phyloP scores from a whole-genome alignment of 305 asterid species.

The Fraxinus sp. region DNA sequence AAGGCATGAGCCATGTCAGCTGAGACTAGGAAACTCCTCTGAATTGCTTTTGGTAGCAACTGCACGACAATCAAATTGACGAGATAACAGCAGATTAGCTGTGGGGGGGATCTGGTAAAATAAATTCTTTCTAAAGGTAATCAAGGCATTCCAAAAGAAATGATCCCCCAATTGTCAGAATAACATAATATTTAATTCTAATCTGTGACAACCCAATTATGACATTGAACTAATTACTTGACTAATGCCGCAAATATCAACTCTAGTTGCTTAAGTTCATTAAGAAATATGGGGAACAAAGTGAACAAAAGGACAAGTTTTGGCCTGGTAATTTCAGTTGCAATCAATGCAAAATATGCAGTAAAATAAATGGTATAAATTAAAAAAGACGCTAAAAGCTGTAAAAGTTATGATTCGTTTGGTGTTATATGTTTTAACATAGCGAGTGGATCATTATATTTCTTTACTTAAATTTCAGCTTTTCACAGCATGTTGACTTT shows the following conservation, averaged over 20 bases:
- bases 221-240: background rate
- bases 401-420: background rate
- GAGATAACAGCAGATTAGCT: constrained; percentile 3
- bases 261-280: background rate
- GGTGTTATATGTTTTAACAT: background rate
- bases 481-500: background rate
- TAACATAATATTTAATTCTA: no score
- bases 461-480: background rate
- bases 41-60: constrained; percentile 73
- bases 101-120: background rate
- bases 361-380: background rate
- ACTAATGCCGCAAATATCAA: background rate
- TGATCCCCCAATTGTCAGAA: no score
- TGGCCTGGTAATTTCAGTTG: background rate
- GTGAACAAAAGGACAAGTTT: background rate
- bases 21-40: constrained; percentile 82
- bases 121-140: no score
- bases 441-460: background rate
- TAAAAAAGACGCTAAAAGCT: background rate
- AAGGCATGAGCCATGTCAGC: constrained; percentile 99
- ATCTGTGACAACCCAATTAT: background rate
- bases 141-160: background rate
- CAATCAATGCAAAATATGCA: background rate
- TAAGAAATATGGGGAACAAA: background rate
- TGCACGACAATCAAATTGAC: constrained; percentile 25